Evolutionary conservation across 345 rosid species (phyloP).

Genomic region (Ceriops tagal): DNA sequence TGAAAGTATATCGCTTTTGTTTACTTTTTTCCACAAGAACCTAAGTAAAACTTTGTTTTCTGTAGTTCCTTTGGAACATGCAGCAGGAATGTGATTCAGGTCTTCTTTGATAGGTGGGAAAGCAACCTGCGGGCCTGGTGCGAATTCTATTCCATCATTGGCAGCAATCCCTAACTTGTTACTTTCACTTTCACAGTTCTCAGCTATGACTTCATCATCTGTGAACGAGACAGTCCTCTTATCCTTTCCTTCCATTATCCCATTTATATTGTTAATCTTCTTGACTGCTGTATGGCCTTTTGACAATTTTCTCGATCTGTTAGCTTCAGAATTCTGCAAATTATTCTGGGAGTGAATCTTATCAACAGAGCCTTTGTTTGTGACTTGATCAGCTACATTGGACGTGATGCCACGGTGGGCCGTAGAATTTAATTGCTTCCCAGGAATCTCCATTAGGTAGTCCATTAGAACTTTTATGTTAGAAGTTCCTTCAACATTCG

Average conservation of each 20-base stretch:
- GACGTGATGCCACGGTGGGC: not conserved
- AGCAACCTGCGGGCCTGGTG: slow-evolving; percentile 6
- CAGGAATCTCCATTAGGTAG: slow-evolving; percentile 14
- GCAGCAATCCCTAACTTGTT: not conserved
- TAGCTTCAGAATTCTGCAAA: slow-evolving; percentile 9
- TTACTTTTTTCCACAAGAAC: slow-evolving; percentile 15
- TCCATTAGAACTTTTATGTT: slow-evolving; percentile 1
- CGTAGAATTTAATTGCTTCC: not conserved
- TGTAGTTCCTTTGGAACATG: slow-evolving; percentile 11
- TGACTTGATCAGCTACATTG: not conserved
- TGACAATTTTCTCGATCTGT: slow-evolving; percentile 11
- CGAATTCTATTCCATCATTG: not conserved
- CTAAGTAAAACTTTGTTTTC: slow-evolving; percentile 29
- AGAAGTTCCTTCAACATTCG: slow-evolving; percentile 3
- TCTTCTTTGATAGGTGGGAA: slow-evolving; percentile 15
- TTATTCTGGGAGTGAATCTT: not conserved
- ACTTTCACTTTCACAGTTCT: not conserved
- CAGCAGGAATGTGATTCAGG: slow-evolving; percentile 5
- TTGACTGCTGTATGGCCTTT: not conserved
- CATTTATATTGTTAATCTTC: slow-evolving; percentile 4
- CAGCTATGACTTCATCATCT: not conserved
- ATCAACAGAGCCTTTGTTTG: not conserved
- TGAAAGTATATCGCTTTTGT: slow-evolving; percentile 9
- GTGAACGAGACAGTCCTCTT: not conserved
- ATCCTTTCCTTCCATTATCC: slow-evolving; percentile 11